phyloP scores from a whole-genome alignment of 768 basidiomycete genomes.

The Guyanaporus albipodus region DNA sequence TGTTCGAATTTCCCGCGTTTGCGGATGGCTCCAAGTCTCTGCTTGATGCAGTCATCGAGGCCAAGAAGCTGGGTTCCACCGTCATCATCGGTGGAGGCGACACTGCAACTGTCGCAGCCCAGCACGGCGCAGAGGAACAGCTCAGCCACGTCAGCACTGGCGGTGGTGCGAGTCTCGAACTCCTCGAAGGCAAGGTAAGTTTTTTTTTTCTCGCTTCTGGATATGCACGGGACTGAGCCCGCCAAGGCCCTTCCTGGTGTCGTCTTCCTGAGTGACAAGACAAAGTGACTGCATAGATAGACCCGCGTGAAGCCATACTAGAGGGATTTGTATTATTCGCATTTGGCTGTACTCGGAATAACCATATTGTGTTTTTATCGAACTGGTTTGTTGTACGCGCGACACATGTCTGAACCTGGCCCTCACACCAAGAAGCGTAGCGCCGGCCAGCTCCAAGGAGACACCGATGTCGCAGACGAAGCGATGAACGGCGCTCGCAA shows the following conservation, averaged over 20 bases:
- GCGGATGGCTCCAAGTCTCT: slow-evolving; percentile 80
- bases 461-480: slow-evolving; percentile 11
- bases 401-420: slow-evolving; percentile 15
- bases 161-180: slow-evolving; percentile 88
- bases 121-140: slow-evolving; percentile 78
- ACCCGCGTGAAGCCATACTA: not conserved
- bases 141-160: slow-evolving; percentile 97
- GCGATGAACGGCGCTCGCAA: slow-evolving; percentile 18
- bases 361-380: slow-evolving; percentile 20
- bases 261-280: slow-evolving; percentile 82
- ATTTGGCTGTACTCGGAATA: slow-evolving; percentile 6
- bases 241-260: slow-evolving; percentile 83
- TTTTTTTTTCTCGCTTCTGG: not conserved
- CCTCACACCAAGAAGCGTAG: slow-evolving; percentile 20
- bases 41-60: slow-evolving; percentile 82
- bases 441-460: slow-evolving; percentile 10
- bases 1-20: slow-evolving; percentile 95
- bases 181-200: slow-evolving; percentile 94
- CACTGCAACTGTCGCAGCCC: slow-evolving; percentile 94
- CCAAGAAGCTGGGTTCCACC: slow-evolving; percentile 78
- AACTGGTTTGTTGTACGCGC: not conserved
- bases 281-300: slow-evolving; percentile 14
- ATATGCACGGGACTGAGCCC: slow-evolving; percentile 13
- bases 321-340: slow-evolving; percentile 16
- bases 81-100: slow-evolving; percentile 97